Base-by-base conservation (phyloP, 768 basidiomycete species). In the Vararia minispora region DNA sequence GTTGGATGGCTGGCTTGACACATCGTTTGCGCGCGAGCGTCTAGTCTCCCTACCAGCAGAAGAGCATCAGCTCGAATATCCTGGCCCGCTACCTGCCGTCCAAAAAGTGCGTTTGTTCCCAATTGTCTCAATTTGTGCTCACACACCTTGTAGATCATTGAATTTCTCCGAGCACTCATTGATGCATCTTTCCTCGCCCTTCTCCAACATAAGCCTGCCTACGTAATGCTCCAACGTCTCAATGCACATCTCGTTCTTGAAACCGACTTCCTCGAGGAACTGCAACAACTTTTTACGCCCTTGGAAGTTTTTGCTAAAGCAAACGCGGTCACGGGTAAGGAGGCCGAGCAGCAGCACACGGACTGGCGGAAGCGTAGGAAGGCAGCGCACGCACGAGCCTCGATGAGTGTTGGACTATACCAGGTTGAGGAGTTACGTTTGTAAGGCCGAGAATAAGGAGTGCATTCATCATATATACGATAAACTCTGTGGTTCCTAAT, bases 401-500 rank as follows among this genome's bases (percentile, higher is more conserved):
- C 60, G 22, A 61, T 74, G 39, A 66, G 64, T 24, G 63, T 84
- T 39, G 79, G 80, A 16, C 48, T 75, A 47, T 86, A 87, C 57
- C 76, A 73, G 56, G 52, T 87, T 43, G 84, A 87, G 48, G 79
- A 84, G 49, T 61, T 88, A n/a, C n/a, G n/a, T n/a, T n/a, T n/a
- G n/a, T n/a, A n/a, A n/a, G n/a, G n/a, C n/a, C n/a, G n/a, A n/a
- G n/a, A n/a, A n/a, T n/a, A n/a, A n/a, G n/a, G n/a, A n/a, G n/a
- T n/a, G n/a, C n/a, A n/a, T n/a, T n/a, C n/a, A n/a, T n/a, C n/a
- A n/a, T n/a, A n/a, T n/a, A n/a, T n/a, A n/a, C n/a, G n/a, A n/a
- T n/a, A n/a, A n/a, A n/a, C n/a, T n/a, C n/a, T n/a, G n/a, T n/a
- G n/a, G n/a, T n/a, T n/a, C n/a, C n/a, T n/a, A n/a, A n/a, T n/a